Evolutionary conservation across 1,284 basidiomycete species (phyloP).

Genomic region (Trichosporon coremiiforme): DNA sequence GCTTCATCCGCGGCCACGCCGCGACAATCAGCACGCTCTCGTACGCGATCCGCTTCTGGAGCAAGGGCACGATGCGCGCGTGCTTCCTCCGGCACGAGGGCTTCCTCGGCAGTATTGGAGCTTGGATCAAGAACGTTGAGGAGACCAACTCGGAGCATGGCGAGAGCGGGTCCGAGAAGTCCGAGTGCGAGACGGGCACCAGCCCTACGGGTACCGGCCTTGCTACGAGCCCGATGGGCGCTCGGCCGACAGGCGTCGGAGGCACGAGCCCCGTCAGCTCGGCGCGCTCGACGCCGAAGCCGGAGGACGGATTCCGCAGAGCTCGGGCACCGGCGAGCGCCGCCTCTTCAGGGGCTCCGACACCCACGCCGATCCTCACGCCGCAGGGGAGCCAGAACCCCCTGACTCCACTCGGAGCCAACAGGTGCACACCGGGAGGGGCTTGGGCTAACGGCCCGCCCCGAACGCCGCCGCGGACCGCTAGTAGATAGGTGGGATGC

Average conservation of each 20-base stretch:
- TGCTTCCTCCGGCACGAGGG: constrained; percentile 97
- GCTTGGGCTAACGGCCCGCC: constrained; percentile 17
- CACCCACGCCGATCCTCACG: background rate
- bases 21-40: constrained; percentile 96
- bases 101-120: constrained; percentile 90
- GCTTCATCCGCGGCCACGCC: constrained; percentile 97
- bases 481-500: constrained; percentile 16
- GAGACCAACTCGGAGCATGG: constrained; percentile 18
- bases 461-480: constrained; percentile 3
- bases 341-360: background rate
- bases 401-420: background rate
- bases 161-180: constrained; percentile 11
- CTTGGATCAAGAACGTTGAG: constrained; percentile 92
- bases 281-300: constrained; percentile 2
- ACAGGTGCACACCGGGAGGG: background rate
- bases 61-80: constrained; percentile 94
- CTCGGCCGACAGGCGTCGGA: background rate
- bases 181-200: background rate
- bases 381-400: constrained; percentile 1
- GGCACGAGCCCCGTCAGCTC: constrained; percentile 6
- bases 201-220: background rate
- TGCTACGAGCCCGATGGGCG: background rate
- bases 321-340: background rate
- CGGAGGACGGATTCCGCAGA: background rate
- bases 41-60: constrained; percentile 99